Base-by-base conservation (phyloP, 2,329 filamentous ascomycete species). In the Raffaelea arxii region DNA sequence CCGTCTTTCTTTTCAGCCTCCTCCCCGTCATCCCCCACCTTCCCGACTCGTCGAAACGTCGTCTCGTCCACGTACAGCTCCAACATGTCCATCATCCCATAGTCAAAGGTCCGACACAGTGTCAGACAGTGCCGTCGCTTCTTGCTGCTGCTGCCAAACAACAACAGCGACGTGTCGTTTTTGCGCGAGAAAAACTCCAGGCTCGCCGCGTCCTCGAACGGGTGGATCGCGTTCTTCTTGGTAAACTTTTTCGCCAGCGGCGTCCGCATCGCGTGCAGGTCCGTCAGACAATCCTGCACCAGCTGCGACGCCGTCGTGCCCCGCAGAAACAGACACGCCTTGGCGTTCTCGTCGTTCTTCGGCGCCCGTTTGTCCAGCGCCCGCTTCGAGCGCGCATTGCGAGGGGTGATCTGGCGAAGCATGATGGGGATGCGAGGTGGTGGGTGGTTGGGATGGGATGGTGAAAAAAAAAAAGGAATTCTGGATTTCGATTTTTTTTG, bases 81-180 rank as follows among this genome's bases (percentile, higher is more conserved):
- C 46, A 94, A 71, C 88, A 98, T 95, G 65, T 98, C 94, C 54
- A 97, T 75, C 16, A 95, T 74, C 67, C 92, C 90, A 69, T 86
- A 80, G 57, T 82, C 78, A 63, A 94, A 97, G 38, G 85, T 86
- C 52, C 92, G 81, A 36, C 84, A 74, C 40, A 97, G 66, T 1
- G 89, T 96, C 57, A 98, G 64, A 52, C 82, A 83, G 66, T 98
- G 89, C 5, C 90, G 90, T n/a, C 92, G 77, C 75, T 97, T 98
- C 76, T 97, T 98, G 65, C 78, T 87, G 65, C 83, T 84, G 63
- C 78, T 82, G 44, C 83, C 90, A 58, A 94, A 94, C 54, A 92
- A 76, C 54, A 50, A 47, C 49, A 55, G 71, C 40, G 82, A 85
- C 59, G 86, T 82, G 65, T 98, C 92, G 68, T 98, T 98, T 72